A percentile compares a stretch with the other conserved stretches of the same genome.
Conservation (phyloP, 371 early-diverging fungal species). For the Apophysomyces variabilis region DNA sequence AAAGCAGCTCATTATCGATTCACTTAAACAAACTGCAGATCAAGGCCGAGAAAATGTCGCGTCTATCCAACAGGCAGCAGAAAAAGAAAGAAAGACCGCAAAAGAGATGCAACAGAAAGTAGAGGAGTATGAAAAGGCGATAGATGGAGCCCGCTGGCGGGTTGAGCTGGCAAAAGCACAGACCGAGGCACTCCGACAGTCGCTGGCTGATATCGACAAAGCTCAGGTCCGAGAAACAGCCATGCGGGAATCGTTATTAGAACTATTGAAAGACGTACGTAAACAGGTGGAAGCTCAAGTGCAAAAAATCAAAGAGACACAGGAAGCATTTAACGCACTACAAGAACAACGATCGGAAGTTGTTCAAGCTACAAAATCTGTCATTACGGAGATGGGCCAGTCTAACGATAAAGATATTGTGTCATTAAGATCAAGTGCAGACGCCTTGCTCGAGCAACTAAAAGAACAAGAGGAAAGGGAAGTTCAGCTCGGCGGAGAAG, state of each 20-base stretch:
- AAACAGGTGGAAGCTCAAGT: conserved; percentile 3
- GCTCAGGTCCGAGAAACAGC: conserved; percentile 3
- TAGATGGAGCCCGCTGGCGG: conserved; percentile 1
- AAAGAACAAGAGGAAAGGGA: conserved; percentile 9
- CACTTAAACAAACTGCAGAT: conserved; percentile 11
- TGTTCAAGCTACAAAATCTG: neutral
- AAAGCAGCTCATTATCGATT: conserved; percentile 14
- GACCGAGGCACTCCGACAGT: conserved; percentile 15
- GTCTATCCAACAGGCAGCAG: conserved; percentile 6
- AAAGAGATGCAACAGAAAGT: conserved; percentile 10
- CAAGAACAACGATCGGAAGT: neutral
- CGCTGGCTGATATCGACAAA: neutral
- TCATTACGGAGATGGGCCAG: neutral
- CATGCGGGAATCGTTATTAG: neutral
- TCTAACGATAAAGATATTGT: neutral
- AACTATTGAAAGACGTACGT: neutral
- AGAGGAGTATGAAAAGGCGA: conserved; percentile 10
- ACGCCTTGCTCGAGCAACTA: neutral
- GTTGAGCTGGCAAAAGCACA: conserved; percentile 14
- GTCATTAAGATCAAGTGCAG: neutral
- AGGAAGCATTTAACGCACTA: neutral
- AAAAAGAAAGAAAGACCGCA: conserved; percentile 7
- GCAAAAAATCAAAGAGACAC: neutral
- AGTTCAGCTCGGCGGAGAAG: neutral
- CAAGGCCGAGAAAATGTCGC: neutral